Percentiles rank a stretch among this genome's conserved stretches.
Evolutionary conservation across 1,284 basidiomycete species (phyloP).

Genomic region (Pseudozyma thailandica): DNA sequence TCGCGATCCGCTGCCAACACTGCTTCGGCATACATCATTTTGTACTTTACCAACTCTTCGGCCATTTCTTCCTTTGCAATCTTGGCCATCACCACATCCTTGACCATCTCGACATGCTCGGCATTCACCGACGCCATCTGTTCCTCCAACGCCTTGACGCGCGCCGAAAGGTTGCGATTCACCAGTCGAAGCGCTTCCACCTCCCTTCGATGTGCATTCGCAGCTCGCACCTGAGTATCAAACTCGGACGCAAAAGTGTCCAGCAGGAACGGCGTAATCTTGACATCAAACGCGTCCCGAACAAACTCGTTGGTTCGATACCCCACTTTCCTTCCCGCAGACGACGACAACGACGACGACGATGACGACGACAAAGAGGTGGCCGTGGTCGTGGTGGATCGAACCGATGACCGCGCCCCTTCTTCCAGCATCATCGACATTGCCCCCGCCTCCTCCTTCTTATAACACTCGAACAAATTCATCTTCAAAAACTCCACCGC

Average conservation of each 20-base stretch:
- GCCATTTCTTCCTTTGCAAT: conserved; percentile 67
- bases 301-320: conserved; percentile 60
- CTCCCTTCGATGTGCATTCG: conserved; percentile 62
- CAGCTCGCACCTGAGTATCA: conserved; percentile 56
- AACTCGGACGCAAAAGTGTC: conserved; percentile 64
- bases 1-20: conserved; percentile 50
- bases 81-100: conserved; percentile 62
- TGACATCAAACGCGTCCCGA: conserved; percentile 60
- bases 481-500: conserved; percentile 59
- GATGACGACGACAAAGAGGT: neutral
- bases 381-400: neutral
- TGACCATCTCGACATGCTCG: conserved; percentile 66
- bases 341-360: neutral
- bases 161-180: conserved; percentile 60
- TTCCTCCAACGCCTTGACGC: conserved; percentile 62
- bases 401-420: neutral
- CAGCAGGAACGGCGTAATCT: conserved; percentile 60
- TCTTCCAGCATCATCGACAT: neutral
- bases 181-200: conserved; percentile 63
- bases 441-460: neutral
- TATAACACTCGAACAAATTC: conserved; percentile 59
- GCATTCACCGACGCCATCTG: conserved; percentile 55
- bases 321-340: neutral
- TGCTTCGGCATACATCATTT: conserved; percentile 63
- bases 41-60: conserved; percentile 64